Evolutionary conservation across 106 monocot genomes (phyloP), one percentile per base, ranked within the genome.

Genomic region (Acorus calamus): DNA sequence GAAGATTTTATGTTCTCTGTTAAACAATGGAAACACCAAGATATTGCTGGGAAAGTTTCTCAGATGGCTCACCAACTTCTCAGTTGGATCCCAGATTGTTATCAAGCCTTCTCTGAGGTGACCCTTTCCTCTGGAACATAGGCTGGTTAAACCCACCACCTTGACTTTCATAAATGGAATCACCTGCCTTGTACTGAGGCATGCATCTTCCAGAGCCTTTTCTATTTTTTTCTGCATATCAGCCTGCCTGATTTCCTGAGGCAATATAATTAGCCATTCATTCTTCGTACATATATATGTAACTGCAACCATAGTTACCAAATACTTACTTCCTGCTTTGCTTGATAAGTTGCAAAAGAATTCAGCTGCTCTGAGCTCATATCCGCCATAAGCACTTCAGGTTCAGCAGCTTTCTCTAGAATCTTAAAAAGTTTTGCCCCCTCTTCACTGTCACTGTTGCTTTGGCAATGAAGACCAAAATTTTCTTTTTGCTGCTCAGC

Each of bases 71-170:
- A 96, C 94, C 74, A 82, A 84, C 55, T 77, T 76, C 61, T 96
- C 87, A 44, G 82, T 85, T 70, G 96, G 96, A 59, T 83, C 87
- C 96, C 96, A 96, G 11, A 96, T 91, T 63, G 90, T 87, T 68
- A 96, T 70, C 44, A 91, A 47, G 14, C 87, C 87, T 65, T 91
- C 84, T 45, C 60, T 78, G 7, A 52, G 53, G 43, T 62, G 60
- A 45, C 47, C 3, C 55, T 73, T 87, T 62, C 69, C 71, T 50
- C 52, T 62, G 11, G 78, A 76, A 7, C 66, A 65, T 67, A 80
- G 84, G 44, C 60, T 52, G 41, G 57, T 73, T 69, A 96, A 65
- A 0, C 90, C 89, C 11, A 75, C 72, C 57, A 87, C 90, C 64
- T 78, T 84, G 13, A 96, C 74, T 85, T 78, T 90, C 84, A 91